Base-by-base conservation (phyloP, 306 rosid species). In the Mucuna pruriens region DNA sequence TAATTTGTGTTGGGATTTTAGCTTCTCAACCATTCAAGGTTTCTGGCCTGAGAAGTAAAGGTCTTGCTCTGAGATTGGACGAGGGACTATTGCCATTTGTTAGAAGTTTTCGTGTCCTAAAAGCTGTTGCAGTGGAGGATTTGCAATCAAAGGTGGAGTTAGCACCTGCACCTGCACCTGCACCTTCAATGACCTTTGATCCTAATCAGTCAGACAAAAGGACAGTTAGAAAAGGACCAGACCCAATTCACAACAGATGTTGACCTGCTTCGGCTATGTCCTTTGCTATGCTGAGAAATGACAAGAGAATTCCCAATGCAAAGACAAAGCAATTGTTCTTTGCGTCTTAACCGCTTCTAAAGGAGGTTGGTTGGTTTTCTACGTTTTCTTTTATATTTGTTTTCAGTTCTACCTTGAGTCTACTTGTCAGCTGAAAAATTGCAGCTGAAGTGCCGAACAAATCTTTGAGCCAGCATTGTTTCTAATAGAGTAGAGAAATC, bases 191-290 rank as follows among this genome's bases (percentile, higher is more conserved):
- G 78, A 83, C 82, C 17, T 88, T 90, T 20, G 91, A 93, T 89
- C 91, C 91, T 20, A 87, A 86, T 73, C 94, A 88, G 66, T 90
- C 95, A 31, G 86, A 91, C 87, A 93, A 95, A 71, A 86, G 99
- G 80, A 63, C 91, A 51, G 90, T 91, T 63, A 55, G 85, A 65
- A 85, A 81, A 81, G 99, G 99, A 45, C 90, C 99, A 26, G 96
- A 95, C 78, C 99, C 99, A 22, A 95, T 95, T 87, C 98, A 95
- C 85, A 95, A 95, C 84, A 90, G 92, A 86, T 6, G 94, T 48
- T 95, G 86, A 93, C 76, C 79, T 46, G 81, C 79, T 84, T 57
- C 46, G 25, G 77, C 73, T 31, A 33, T 60, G 75, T 70, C 70
- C 29, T 68, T 49, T 49, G 9, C 60, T 15, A 40, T 54, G 84